Evolutionary conservation across 1,284 basidiomycete species (phyloP), one percentile per base, ranked within the genome.

Genomic region (Pterulicium gracile): DNA sequence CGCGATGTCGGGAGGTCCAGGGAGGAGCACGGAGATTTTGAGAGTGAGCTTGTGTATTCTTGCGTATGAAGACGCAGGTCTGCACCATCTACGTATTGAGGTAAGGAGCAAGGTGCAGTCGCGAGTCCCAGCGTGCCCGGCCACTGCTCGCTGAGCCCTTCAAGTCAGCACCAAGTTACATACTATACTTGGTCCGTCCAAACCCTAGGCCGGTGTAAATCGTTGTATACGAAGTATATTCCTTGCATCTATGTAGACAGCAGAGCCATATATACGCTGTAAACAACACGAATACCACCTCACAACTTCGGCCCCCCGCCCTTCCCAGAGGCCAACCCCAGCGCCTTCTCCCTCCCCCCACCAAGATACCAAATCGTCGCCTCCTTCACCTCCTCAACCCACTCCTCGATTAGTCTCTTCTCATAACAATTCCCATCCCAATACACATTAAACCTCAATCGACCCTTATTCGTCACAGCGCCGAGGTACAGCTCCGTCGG

Each of bases 401-500:
- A 73, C 51, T 72, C 70, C 3, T 48, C 48, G 4, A 71, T 60
- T 2, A 64, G 44, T 1, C 49, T 59, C 18, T 60, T 53, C 2
- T 67, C 61, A 42, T 63, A 73, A 1, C 67, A 65, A 51, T 72
- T 70, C 3, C 53, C 51, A 47, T 74, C 72, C 52, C 58, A 74
- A 47, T 59, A 66, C 0, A 68, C 47, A 14, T 53, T 41, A 15
- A 73, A 39, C 5, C 51, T 55, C 24, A 75, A 47, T 22, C 61
- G 55, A 34, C 60, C 52, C n/a, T 55, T 51, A 4, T 54, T 54
- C 3, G 61, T 67, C 3, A 56, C 48, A 2, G 74, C 68, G 2
- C 68, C 66, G 1, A 75, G 60, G 49, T 75, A 76, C 17, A 76
- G 56, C 51, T 77, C 72, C 3, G 53, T 59, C 3, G 73, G 72